Conservation (phyloP, 805 yeast genomes). For the Candida xyloterini region DNA sequence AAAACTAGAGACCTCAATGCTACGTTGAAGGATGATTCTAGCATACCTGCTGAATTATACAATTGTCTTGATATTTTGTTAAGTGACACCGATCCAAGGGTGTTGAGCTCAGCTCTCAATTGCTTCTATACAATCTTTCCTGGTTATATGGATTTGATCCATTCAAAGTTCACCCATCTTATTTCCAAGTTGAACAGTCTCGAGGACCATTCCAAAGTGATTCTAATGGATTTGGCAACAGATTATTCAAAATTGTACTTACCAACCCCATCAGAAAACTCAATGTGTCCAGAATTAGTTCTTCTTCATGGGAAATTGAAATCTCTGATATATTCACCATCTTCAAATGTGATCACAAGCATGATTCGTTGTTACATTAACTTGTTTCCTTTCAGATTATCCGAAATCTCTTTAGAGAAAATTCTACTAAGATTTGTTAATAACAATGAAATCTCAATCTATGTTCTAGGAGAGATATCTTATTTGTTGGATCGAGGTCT, state of each 20-base stretch:
- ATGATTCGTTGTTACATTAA: constrained; percentile 53
- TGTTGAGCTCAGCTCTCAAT: constrained; percentile 66
- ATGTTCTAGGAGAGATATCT: constrained; percentile 17
- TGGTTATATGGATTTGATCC: constrained; percentile 61
- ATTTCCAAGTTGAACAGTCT: constrained; percentile 42
- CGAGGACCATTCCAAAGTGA: constrained; percentile 71
- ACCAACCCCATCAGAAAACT: constrained; percentile 42
- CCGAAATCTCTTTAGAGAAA: constrained; percentile 46
- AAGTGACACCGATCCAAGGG: constrained; percentile 62
- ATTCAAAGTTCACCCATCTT: constrained; percentile 57
- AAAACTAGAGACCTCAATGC: constrained; percentile 10
- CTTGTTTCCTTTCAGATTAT: constrained; percentile 57
- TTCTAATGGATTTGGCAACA: constrained; percentile 58
- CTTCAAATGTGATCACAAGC: constrained; percentile 61
- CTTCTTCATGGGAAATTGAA: constrained; percentile 49
- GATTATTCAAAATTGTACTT: constrained; percentile 64
- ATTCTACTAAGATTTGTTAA: constrained; percentile 39
- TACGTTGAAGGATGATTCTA: constrained; percentile 28
- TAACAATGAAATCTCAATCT: constrained; percentile 7
- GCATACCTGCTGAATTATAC: constrained; percentile 48
- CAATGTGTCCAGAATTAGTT: constrained; percentile 54
- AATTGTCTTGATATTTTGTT: constrained; percentile 52
- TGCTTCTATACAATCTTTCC: constrained; percentile 53
- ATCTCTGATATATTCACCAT: constrained; percentile 46
- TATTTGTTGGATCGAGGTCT: constrained; percentile 31